Base-by-base conservation (phyloP, 2,329 filamentous ascomycete genomes). In the Fusarium decemcellulare region DNA sequence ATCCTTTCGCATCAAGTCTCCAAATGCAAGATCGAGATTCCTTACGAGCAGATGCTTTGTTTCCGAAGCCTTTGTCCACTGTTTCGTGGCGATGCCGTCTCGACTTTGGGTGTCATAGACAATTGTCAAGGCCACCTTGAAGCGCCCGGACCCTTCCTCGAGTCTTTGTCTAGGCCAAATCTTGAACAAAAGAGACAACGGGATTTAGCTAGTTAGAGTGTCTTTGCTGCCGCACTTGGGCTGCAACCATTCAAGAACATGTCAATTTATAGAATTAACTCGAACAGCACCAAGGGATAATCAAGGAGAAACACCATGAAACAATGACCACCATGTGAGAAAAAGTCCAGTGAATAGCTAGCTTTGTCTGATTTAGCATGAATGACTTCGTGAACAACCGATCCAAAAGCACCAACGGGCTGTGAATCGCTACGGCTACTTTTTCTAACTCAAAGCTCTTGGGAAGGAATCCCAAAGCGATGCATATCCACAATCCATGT, bases 261-360 rank as follows among this genome's bases (percentile, higher is more conserved):
- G 8, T 8, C 14, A 40, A 40, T n/a, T n/a, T 40, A n/a, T 40
- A n/a, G 15, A 14, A 40, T 8, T 3, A n/a, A 40, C 37, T 40
- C 14, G 32, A 34, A 34, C 76, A 84, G 80, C 5, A 80, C 81
- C 3, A 83, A 73, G 68, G 23, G 23, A 23, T 3, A 5, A 5
- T 23, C 5, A 23, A 23, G 23, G 23, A 23, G 23, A 4, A 23
- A 23, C 3, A 23, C 23, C 23, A 23, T 23, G 23, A 23, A 23
- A 23, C 23, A 23, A 23, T 23, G 23, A 23, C 23, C 4, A 5
- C 23, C 23, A 23, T 23, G 23, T 23, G 23, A 23, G 23, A 23
- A 23, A 23, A 23, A 23, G 23, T 23, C 5, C 23, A 23, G 23
- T 23, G 23, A 23, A 23, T 23, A 5, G 23, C 23, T 23, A 23